Base-by-base conservation (phyloP, 768 basidiomycete genomes). In the Tricholoma bakamatsutake region DNA sequence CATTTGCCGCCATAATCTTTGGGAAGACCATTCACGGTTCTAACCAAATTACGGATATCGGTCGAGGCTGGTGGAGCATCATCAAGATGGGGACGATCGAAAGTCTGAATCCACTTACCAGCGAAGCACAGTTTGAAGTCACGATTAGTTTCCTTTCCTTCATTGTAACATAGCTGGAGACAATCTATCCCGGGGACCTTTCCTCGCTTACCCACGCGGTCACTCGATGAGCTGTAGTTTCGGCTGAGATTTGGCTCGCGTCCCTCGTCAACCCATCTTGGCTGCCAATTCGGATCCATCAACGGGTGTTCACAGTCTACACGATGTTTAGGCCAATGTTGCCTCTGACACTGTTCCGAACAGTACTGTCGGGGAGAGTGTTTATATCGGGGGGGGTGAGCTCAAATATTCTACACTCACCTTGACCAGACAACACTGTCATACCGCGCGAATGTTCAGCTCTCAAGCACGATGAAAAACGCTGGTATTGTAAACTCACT, bases 21-120 rank as follows among this genome's bases (percentile, higher is more conserved):
- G 5, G 76, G 75, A 15, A 78, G 62, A 34, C 59, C 61, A 58
- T 77, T 78, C 6, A 74, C 65, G 5, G 71, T 73, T 56, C 65
- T 39, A 39, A 75, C 52, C 3, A 76, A 61, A 33, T 71, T 71
- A 24, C 72, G 68, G 18, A 75, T 67, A 47, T 73, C 76, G 15
- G 59, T 62, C 13, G 70, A 71, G 15, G 67, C 72, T 73, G 48
- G 12, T n/a, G 56, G 30, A n/a, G n/a, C n/a, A 35, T 51, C 15
- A 27, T 43, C 11, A 12, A 68, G 24, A 13, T 42, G 27, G 42
- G 27, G 40, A n/a, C 9, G 50, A 17, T 21, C 15, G 37, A 4
- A 28, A n/a, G 18, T 27, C 21, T 15, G 18, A 28, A n/a, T 13
- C 4, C 8, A 42, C 64, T 53, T 42, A 62, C 69, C 67, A 15